A percentile compares a stretch with the other conserved stretches of the same genome.
Conservation (phyloP, 192 early-diverging fungal species). For the Backusella tuberculispora region DNA sequence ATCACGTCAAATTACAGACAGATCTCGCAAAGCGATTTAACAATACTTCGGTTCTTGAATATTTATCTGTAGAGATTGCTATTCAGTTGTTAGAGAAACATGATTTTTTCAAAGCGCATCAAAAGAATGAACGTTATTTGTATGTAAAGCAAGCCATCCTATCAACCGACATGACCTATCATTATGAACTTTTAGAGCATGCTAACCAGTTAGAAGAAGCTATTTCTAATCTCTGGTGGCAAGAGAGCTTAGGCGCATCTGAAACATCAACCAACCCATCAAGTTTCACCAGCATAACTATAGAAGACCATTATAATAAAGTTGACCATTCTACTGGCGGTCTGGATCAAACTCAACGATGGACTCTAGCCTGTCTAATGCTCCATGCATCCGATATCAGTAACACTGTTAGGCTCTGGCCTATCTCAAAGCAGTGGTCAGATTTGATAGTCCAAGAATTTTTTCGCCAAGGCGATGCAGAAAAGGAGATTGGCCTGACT, state of each 20-base stretch:
- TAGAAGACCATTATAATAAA: background rate
- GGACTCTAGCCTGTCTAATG: conserved; percentile 60
- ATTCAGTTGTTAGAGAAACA: conserved; percentile 69
- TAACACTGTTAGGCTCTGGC: conserved; percentile 81
- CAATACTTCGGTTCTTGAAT: conserved; percentile 80
- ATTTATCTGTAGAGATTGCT: conserved; percentile 74
- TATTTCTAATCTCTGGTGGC: background rate
- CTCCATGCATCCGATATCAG: conserved; percentile 87
- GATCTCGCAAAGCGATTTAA: conserved; percentile 69
- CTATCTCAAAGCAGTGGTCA: conserved; percentile 86
- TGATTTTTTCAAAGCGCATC: conserved; percentile 58
- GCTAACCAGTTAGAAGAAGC: background rate
- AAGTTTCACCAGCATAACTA: background rate
- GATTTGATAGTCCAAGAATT: conserved; percentile 84
- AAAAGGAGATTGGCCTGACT: conserved; percentile 69
- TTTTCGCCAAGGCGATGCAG: conserved; percentile 80
- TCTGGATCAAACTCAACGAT: conserved; percentile 52
- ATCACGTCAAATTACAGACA: conserved; percentile 80
- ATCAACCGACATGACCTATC: conserved; percentile 84
- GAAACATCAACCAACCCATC: background rate
- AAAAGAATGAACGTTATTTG: conserved; percentile 40
- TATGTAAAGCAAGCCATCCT: conserved; percentile 72
- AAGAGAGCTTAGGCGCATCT: background rate
- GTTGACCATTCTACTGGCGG: background rate
- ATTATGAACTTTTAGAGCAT: conserved; percentile 64